These are phyloP conservation scores for Chrysanthemum seticuspe DNA, from an alignment of 129 eudicot species.

Conservation along the genomic window DNA sequence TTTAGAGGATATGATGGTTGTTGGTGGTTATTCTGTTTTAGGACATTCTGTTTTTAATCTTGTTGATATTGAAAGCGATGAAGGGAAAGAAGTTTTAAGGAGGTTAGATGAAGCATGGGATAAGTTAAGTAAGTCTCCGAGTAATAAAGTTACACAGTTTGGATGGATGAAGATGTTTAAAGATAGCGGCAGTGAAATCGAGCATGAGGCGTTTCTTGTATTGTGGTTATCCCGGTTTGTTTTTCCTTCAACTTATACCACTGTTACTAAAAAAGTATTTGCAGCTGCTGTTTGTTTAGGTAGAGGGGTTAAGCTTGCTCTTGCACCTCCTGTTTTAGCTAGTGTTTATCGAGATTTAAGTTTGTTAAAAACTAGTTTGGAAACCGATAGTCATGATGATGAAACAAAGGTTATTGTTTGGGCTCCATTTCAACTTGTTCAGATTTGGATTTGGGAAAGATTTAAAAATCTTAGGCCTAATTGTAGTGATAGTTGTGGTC, in stretches of 20 bases:
- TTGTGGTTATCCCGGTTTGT: slow-evolving; percentile 42
- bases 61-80: neutral
- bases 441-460: slow-evolving; percentile 41
- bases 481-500: neutral
- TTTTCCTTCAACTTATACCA: slow-evolving; percentile 19
- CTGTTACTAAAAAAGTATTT: neutral
- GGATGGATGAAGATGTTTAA: slow-evolving; percentile 33
- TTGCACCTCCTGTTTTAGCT: slow-evolving; percentile 43
- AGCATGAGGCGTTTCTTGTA: neutral
- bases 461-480: slow-evolving; percentile 13
- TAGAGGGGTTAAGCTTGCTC: slow-evolving; percentile 37
- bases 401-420: slow-evolving; percentile 16
- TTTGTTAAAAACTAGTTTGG: slow-evolving; percentile 9
- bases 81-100: slow-evolving; percentile 1
- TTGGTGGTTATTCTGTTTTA: neutral
- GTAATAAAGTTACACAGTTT: slow-evolving; percentile 16
- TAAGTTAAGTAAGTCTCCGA: neutral
- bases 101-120: slow-evolving; percentile 16
- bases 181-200: slow-evolving; percentile 22
- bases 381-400: neutral
- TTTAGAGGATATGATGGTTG: slow-evolving; percentile 38
- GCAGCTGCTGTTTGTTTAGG: slow-evolving; percentile 28
- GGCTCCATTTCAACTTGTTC: slow-evolving; percentile 35
- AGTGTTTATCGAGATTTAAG: slow-evolving; percentile 30
- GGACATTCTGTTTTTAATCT: neutral